A percentile compares a stretch with the other conserved stretches of the same genome.
phyloP scores from a whole-genome alignment of 2,329 filamentous ascomycete genomes.

The Trichophyton benhamiae region DNA sequence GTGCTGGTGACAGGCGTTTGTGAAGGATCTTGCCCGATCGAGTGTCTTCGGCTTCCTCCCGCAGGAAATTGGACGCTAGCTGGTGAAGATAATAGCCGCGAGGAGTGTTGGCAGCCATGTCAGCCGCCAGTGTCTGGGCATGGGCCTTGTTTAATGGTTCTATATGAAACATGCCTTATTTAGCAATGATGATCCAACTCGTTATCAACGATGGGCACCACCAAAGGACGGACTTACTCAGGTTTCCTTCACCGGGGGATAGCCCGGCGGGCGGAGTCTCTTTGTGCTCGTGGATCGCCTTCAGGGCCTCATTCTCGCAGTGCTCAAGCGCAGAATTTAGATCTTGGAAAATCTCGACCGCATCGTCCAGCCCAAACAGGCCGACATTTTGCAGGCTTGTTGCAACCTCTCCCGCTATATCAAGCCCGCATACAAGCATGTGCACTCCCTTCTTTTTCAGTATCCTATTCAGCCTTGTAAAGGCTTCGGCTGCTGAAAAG shows the following conservation, averaged over 20 bases:
- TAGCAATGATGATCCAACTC: background rate
- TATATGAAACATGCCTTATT: background rate
- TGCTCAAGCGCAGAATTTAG: slow-evolving; percentile 87
- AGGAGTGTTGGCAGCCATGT: slow-evolving; percentile 55
- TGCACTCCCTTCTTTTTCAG: slow-evolving; percentile 64
- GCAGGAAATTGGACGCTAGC: slow-evolving; percentile 64
- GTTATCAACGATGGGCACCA: background rate
- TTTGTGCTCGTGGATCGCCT: slow-evolving; percentile 60
- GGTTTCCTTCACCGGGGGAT: slow-evolving; percentile 9
- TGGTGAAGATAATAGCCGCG: slow-evolving; percentile 63
- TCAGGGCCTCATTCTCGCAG: slow-evolving; percentile 88
- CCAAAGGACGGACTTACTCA: slow-evolving; percentile 5
- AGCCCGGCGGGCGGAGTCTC: slow-evolving; percentile 29
- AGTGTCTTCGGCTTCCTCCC: slow-evolving; percentile 47
- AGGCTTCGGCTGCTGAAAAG: slow-evolving; percentile 91
- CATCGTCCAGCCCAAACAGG: slow-evolving; percentile 58
- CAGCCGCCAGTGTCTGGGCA: background rate
- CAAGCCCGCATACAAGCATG: slow-evolving; percentile 71
- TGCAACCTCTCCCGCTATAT: slow-evolving; percentile 62
- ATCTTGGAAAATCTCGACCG: slow-evolving; percentile 71
- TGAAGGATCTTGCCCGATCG: slow-evolving; percentile 2
- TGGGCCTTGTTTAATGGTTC: background rate
- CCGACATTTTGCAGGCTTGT: slow-evolving; percentile 72
- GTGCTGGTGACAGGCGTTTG: background rate
- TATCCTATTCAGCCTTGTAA: slow-evolving; percentile 80